Base-by-base conservation (phyloP, 495 filamentous ascomycete genomes). In the Chlorociboria aeruginascens region DNA sequence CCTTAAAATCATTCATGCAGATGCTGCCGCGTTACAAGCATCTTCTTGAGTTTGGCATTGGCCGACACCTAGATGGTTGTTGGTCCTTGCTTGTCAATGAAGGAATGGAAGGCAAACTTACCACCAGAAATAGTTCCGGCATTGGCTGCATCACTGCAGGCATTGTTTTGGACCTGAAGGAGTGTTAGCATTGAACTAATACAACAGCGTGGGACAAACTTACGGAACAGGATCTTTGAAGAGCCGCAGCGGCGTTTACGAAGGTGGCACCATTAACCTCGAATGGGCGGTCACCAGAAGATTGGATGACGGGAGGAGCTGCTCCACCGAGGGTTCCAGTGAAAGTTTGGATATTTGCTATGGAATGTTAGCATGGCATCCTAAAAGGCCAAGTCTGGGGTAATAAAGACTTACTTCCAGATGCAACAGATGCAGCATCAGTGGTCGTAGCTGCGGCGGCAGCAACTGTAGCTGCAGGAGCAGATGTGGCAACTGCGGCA, bases 81-180 rank as follows among this genome's bases (percentile, higher is more conserved):
- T 25, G 4, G 20, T 25, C 1, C 4, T 25, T 25, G 4, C 4
- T 25, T 25, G n/a, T n/a, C n/a, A 25, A 25, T 25, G 20, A 25
- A 25, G 4, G 1, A 25, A 25, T 25, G 20, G 20, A 25, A 25
- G 4, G 20, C 20, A 1, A 25, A 25, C 20, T 25, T 25, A 25
- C 20, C 45, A 49, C 53, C 56, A 10, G 49, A 12, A 3, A 70
- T 42, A 45, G 61, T 50, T 14, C 72, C 71, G n/a, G 64, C 51
- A 65, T 78, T 77, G 52, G 67, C 72, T 6, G 69, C 71, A 59
- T 76, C 69, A 48, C 71, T 61, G 63, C 74, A 78, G 12, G 66
- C 66, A 61, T 75, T 78, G 66, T 76, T 71, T 59, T 78, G 74
- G 16, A 75, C 58, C 44, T 46, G 16, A 7, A 7, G 31, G 30